Percentiles rank a stretch among this genome's conserved stretches.
These are phyloP conservation scores for Pilasporangium apinafurcum DNA, from an alignment of 352 stramenopile species.

Conservation along the genomic window DNA sequence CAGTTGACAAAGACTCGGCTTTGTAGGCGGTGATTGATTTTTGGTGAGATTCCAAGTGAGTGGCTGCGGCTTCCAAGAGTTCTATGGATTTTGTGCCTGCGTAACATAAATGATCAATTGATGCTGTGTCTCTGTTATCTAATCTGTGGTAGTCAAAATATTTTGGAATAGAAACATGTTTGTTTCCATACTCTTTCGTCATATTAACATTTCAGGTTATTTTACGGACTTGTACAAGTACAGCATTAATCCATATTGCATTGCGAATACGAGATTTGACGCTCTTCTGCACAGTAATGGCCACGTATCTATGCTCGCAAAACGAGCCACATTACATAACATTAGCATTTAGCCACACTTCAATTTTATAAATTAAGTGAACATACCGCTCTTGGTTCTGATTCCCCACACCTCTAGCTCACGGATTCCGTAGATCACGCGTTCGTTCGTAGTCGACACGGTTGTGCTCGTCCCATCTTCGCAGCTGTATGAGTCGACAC, in stretches of 20 bases:
- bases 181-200: too few species aligned
- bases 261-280: too few species aligned
- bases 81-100: too few species aligned
- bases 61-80: conserved; percentile 14
- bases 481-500: conserved; percentile 32
- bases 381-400: conserved; percentile 36
- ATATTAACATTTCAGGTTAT: too few species aligned
- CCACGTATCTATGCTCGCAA: conserved; percentile 2
- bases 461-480: conserved; percentile 10
- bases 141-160: too few species aligned
- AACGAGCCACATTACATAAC: background rate
- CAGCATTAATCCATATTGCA: too few species aligned
- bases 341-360: background rate
- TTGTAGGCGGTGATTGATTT: conserved; percentile 34
- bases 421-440: conserved; percentile 70
- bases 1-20: conserved; percentile 68
- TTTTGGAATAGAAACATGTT: too few species aligned
- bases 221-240: too few species aligned
- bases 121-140: too few species aligned
- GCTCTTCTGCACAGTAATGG: too few species aligned
- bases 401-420: conserved; percentile 73
- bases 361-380: too few species aligned
- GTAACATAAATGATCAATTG: too few species aligned
- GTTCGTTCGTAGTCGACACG: conserved; percentile 33
- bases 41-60: conserved; percentile 20